Evolutionary conservation across 768 basidiomycete genomes (phyloP), one percentile per base, ranked within the genome.

Genomic region (Suillus decipiens): DNA sequence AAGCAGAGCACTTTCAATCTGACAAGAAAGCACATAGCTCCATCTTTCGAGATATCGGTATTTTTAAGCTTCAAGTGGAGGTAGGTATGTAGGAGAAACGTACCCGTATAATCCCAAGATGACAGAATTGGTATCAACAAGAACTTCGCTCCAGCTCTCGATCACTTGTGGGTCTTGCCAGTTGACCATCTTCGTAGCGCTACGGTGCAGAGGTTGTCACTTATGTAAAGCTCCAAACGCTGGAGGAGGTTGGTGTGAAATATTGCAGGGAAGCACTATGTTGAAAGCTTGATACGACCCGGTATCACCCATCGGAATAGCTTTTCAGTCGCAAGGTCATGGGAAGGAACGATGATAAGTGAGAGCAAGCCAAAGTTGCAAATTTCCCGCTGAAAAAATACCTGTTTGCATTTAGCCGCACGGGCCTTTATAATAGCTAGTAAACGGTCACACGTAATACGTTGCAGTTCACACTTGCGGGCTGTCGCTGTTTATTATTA

Each of bases 1-100:
- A 53, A 73, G 51, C 22, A 75, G 31, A n/a, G 68, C 64, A 37
- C 59, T 68, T 61, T 73, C 72, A 8, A 73, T 61, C 12, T 37
- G 58, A 2, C 63, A 63, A 1, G 70, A 63, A 9, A 56, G 61
- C 4, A 68, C 17, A 10, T 73, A 73, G 28, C 71, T 67, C 73
- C 72, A 73, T 6, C 72, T 74, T 45, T 34, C 1, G 9, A 45
- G 14, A 19, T 2, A 33, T 45, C 11, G 31, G 28, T 39, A n/a
- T 8, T 10, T 61, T 54, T 24, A 5, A 51, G 6, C 19, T 24
- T 22, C 14, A n/a, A 28, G 7, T 56, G 10, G 5, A 15, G 15
- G 19, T 6, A 28, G 1, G 10, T 12, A 39, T 3, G 5, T 12
- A 39, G 55, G 12, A 14, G 28, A 55, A 43, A 47, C 64, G 28